Conservation (phyloP, 345 rosid genomes). For the Lenwebbia sp. region DNA sequence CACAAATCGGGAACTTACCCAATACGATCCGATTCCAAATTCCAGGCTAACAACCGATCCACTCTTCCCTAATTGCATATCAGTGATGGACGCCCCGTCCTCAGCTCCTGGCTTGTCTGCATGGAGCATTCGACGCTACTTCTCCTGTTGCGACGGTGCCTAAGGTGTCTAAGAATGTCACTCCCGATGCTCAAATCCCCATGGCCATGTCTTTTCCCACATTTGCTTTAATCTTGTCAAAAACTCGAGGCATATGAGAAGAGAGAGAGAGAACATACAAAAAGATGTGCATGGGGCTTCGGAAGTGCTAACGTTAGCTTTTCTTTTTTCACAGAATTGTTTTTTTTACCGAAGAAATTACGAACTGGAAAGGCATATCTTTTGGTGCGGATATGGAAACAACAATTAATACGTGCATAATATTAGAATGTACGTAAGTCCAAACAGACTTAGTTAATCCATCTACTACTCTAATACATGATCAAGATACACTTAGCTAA, state of each 20-base stretch:
- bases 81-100: not conserved
- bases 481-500: not conserved
- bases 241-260: not conserved
- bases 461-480: not conserved
- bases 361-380: not conserved
- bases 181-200: not conserved
- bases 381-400: not conserved
- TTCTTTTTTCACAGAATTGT: not conserved
- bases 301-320: not conserved
- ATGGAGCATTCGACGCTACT: not conserved
- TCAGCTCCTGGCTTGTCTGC: not conserved
- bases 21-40: fast-evolving
- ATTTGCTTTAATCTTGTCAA: not conserved
- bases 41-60: not conserved
- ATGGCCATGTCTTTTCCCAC: not conserved
- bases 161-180: not conserved
- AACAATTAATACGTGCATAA: not conserved
- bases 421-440: not conserved
- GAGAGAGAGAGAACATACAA: not conserved
- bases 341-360: not conserved
- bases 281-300: not conserved
- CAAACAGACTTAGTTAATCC: not conserved
- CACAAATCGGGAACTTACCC: not conserved
- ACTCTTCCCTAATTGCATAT: not conserved
- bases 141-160: not conserved